A percentile compares a stretch with the other conserved stretches of the same genome.
phyloP scores from a whole-genome alignment of 202 grass and related monocot species.

The Zoysia matrella region DNA sequence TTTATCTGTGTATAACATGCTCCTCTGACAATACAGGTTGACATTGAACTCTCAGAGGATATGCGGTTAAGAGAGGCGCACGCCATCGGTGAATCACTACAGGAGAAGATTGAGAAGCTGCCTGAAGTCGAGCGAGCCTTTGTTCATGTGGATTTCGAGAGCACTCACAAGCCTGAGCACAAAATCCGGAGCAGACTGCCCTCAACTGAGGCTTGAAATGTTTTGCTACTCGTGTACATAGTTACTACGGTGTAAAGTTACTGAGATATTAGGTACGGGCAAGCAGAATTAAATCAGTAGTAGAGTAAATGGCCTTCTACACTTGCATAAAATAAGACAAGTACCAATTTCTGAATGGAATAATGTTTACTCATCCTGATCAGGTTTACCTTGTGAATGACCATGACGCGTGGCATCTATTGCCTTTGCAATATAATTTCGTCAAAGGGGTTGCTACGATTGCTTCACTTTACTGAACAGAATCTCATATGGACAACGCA shows the following conservation, averaged over 20 bases:
- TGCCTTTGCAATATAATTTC: neutral
- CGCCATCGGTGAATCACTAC: slow-evolving; percentile 81
- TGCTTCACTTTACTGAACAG: slow-evolving; percentile 3
- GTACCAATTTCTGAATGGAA: neutral
- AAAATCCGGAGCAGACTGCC: slow-evolving; percentile 69
- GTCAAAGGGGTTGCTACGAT: slow-evolving; percentile 5
- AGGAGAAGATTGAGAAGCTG: slow-evolving; percentile 80
- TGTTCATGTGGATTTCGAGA: slow-evolving; percentile 91
- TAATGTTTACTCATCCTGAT: slow-evolving; percentile 15
- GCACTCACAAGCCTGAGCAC: slow-evolving; percentile 89
- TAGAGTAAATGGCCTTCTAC: neutral
- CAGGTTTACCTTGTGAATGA: neutral
- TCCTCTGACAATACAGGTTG: slow-evolving; percentile 53
- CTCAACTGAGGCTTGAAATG: slow-evolving; percentile 36
- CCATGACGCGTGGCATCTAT: neutral
- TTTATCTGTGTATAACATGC: neutral
- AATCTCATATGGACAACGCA: slow-evolving; percentile 23
- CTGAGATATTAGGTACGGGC: neutral
- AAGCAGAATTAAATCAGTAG: neutral
- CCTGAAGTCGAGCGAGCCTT: slow-evolving; percentile 87
- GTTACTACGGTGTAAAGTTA: neutral
- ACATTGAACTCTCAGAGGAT: slow-evolving; percentile 75
- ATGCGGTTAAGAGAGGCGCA: slow-evolving; percentile 79
- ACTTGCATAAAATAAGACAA: neutral
- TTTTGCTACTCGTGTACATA: neutral